A percentile compares a stretch with the other conserved stretches of the same genome.
phyloP scores from a whole-genome alignment of 805 yeast genomes.

The Danielozyma ontarioensis region DNA sequence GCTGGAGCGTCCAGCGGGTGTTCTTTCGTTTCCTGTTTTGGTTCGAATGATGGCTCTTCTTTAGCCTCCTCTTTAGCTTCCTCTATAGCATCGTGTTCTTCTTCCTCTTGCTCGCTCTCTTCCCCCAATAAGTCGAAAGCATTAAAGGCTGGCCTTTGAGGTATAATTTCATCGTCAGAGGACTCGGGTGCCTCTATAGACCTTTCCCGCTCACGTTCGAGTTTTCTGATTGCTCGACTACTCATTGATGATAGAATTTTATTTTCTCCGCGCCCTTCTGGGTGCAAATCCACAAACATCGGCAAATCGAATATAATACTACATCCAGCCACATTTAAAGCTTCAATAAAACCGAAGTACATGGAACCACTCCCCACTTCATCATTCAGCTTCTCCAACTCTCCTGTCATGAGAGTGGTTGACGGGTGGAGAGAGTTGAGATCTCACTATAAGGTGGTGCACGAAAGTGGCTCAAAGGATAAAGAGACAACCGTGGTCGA shows the following conservation, averaged over 20 bases:
- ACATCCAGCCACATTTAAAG: no score
- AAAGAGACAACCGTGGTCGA: no score
- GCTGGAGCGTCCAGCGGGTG: constrained; percentile 3
- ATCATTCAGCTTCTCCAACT: no score
- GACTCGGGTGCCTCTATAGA: constrained; percentile 9
- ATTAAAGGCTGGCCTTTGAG: constrained; percentile 22
- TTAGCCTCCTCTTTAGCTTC: constrained; percentile 8
- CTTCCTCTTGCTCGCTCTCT: constrained; percentile 22
- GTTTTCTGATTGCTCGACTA: constrained; percentile 20
- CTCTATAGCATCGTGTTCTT: constrained; percentile 8
- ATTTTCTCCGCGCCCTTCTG: constrained; percentile 1
- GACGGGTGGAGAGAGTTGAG: no score
- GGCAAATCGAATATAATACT: no score
- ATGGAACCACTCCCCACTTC: no score
- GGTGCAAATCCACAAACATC: neutral
- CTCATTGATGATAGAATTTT: constrained; percentile 14
- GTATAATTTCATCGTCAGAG: constrained; percentile 9
- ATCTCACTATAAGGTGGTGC: no score
- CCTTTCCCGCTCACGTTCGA: constrained; percentile 17
- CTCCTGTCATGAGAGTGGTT: no score
- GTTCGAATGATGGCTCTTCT: constrained; percentile 12
- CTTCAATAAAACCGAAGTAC: no score
- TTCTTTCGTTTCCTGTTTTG: constrained; percentile 10
- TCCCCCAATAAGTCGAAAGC: constrained; percentile 42
- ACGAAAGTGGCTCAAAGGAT: no score